Evolutionary conservation across 768 basidiomycete species (phyloP).

Genomic region (Neoboletus subvelutipes): DNA sequence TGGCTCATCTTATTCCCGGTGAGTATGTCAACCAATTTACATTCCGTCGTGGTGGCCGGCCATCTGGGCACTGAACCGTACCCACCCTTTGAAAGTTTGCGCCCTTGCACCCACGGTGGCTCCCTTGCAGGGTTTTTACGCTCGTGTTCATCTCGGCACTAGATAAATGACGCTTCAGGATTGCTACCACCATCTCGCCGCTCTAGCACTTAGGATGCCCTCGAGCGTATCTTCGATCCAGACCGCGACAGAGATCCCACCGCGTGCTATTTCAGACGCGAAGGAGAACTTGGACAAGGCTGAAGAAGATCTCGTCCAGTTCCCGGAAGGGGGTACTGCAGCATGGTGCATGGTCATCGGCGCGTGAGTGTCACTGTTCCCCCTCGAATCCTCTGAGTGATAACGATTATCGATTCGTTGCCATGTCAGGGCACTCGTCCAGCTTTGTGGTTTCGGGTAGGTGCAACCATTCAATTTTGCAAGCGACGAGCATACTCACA

Average conservation of each 20-base stretch:
- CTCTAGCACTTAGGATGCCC: constrained; percentile 8
- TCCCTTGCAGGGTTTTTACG: too few species aligned
- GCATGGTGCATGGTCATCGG: constrained; percentile 31
- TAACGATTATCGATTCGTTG: neutral
- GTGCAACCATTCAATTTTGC: neutral
- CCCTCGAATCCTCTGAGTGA: neutral
- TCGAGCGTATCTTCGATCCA: constrained; percentile 2
- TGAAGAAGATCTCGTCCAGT: constrained; percentile 3
- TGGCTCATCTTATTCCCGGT: neutral
- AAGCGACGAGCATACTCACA: neutral
- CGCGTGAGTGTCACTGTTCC: constrained; percentile 12
- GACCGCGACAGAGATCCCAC: neutral
- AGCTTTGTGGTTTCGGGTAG: constrained; percentile 37
- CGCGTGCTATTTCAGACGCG: neutral
- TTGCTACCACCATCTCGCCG: neutral
- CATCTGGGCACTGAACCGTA: neutral
- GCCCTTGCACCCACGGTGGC: neutral
- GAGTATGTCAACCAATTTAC: neutral
- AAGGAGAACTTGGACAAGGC: constrained; percentile 1
- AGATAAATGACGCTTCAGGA: neutral
- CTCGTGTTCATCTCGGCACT: neutral
- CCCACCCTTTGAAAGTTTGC: neutral
- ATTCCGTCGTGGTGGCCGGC: neutral
- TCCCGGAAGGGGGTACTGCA: constrained; percentile 30
- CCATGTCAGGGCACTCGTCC: constrained; percentile 28